Conservation (phyloP, 2,329 filamentous ascomycete species). For the Aspergillus sp. region DNA sequence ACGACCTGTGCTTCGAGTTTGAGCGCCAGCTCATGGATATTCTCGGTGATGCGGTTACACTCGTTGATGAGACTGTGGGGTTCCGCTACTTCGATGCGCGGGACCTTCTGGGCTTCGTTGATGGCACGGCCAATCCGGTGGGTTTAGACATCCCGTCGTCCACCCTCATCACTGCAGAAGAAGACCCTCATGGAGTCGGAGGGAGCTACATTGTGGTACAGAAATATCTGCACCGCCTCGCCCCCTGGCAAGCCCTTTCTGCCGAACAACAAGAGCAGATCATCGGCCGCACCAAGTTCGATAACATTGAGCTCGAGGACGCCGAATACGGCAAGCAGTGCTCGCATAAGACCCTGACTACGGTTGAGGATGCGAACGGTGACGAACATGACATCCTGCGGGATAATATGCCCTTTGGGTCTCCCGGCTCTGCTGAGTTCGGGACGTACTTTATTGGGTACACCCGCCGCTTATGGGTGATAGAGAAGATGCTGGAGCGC, state of each 20-base stretch:
- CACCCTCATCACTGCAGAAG: conserved; percentile 45
- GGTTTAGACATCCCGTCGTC: conserved; percentile 45
- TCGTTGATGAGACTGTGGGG: conserved; percentile 55
- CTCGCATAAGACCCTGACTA: conserved; percentile 56
- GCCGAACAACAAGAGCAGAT: conserved; percentile 56
- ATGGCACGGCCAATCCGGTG: conserved; percentile 60
- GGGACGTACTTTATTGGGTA: conserved; percentile 62
- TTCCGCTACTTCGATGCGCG: conserved; percentile 62
- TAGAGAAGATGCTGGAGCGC: conserved; percentile 57
- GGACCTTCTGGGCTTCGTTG: conserved; percentile 60
- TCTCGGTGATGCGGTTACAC: conserved; percentile 48
- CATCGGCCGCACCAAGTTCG: conserved; percentile 58
- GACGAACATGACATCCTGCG: conserved; percentile 55
- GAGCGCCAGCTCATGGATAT: conserved; percentile 54
- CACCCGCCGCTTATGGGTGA: conserved; percentile 53
- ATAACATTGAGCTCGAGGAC: conserved; percentile 59
- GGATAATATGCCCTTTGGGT: conserved; percentile 63
- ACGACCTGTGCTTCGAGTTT: conserved; percentile 60
- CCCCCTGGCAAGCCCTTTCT: conserved; percentile 46
- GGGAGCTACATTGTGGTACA: conserved; percentile 61
- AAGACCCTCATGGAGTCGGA: conserved; percentile 37
- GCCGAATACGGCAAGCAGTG: conserved; percentile 46
- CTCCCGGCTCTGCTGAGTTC: conserved; percentile 51
- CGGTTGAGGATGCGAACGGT: conserved; percentile 52
- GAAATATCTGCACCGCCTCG: conserved; percentile 57